These are phyloP conservation scores for Iris macrosiphon DNA, from an alignment of 106 monocot species.

Conservation along the genomic window DNA sequence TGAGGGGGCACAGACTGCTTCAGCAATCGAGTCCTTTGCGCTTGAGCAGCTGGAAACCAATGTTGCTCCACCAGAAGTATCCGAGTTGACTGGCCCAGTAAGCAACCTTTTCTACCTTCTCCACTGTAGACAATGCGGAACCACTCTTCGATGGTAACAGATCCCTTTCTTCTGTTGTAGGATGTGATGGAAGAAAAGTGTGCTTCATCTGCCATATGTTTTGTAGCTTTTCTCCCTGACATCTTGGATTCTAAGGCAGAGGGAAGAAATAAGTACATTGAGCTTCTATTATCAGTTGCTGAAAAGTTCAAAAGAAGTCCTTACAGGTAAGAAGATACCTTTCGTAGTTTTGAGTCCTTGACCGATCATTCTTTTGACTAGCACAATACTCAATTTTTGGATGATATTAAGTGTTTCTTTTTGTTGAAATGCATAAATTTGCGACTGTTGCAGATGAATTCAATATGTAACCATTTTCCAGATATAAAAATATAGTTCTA, in stretches of 20 bases:
- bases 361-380: too few relatives aligned
- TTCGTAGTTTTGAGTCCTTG: too few relatives aligned
- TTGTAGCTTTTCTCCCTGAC: conserved; percentile 94
- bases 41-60: conserved; percentile 81
- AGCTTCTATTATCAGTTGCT: conserved; percentile 68
- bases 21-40: conserved; percentile 89
- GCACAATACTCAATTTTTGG: too few relatives aligned
- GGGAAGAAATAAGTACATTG: conserved; percentile 90
- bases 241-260: conserved; percentile 98
- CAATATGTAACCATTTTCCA: too few relatives aligned
- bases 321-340: conserved; percentile 70
- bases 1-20: conserved; percentile 71
- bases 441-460: too few relatives aligned
- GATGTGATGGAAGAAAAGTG: conserved; percentile 92
- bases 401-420: too few relatives aligned
- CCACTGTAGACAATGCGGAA: background rate
- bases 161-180: conserved; percentile 20
- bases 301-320: conserved; percentile 89
- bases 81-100: conserved; percentile 77
- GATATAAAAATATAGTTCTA: too few relatives aligned
- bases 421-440: too few relatives aligned
- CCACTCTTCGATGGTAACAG: background rate
- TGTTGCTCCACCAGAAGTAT: conserved; percentile 65
- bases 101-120: conserved; percentile 7
- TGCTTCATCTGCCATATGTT: conserved; percentile 87